Conservation (phyloP, 1,284 basidiomycete species). For the Pseudozyma tsukubaensis region DNA sequence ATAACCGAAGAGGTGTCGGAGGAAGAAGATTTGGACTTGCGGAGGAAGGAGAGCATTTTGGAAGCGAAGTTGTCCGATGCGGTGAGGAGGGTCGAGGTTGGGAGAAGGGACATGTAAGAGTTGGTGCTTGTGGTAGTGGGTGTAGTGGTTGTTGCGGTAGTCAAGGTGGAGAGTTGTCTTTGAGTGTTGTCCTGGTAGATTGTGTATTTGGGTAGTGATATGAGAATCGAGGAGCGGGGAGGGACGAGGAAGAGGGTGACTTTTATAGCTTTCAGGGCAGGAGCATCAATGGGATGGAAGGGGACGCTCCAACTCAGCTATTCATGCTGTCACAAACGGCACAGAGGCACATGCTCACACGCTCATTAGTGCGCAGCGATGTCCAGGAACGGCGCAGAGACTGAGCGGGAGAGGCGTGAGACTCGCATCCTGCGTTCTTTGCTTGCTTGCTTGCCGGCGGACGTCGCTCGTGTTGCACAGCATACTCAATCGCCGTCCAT, state of each 20-base stretch:
- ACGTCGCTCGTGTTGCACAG: no score
- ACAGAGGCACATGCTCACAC: no score
- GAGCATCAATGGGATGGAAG: no score
- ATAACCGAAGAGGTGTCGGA: slow-evolving; percentile 20
- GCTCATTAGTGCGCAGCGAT: no score
- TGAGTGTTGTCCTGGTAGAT: neutral
- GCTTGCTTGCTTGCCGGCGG: no score
- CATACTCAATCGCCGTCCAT: no score
- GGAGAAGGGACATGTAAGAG: slow-evolving; percentile 7
- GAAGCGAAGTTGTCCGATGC: neutral
- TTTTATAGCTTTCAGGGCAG: slow-evolving; percentile 6
- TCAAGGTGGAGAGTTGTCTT: neutral
- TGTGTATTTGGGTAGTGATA: slow-evolving; percentile 6
- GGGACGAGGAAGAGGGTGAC: neutral
- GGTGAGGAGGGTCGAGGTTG: slow-evolving; percentile 6
- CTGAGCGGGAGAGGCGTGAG: no score
- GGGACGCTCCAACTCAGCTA: no score
- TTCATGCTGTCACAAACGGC: no score
- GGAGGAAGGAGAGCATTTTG: slow-evolving; percentile 44
- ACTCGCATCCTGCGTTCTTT: no score
- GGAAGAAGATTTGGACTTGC: slow-evolving; percentile 26
- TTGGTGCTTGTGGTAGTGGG: slow-evolving; percentile 2
- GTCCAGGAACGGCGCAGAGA: no score
- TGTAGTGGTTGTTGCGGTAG: neutral
- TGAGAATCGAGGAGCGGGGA: slow-evolving; percentile 3